Percentiles rank a stretch among this genome's conserved stretches.
Conservation (phyloP, 129 eudicot species). For the Kitagawia praeruptora region DNA sequence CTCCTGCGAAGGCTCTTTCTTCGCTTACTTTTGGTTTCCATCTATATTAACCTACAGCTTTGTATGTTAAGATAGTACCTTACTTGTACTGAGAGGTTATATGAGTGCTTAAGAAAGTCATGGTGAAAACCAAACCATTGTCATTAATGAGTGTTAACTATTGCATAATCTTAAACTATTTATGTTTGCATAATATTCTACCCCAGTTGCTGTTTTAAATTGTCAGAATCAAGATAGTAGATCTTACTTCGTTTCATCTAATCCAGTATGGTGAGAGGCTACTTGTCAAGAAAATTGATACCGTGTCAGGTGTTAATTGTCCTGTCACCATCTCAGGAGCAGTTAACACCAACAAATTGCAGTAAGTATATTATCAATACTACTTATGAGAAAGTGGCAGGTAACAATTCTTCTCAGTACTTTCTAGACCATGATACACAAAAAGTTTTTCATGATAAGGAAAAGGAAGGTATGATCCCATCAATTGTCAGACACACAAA, state of each 20-base stretch:
- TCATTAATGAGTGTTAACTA: not conserved
- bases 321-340: too few relatives aligned
- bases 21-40: not conserved
- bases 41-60: not conserved
- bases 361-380: too few relatives aligned
- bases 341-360: too few relatives aligned
- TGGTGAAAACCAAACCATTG: not conserved
- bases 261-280: too few relatives aligned
- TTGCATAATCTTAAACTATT: not conserved
- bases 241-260: not conserved
- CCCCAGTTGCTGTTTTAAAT: not conserved
- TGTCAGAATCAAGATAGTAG: not conserved
- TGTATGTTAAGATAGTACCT: not conserved
- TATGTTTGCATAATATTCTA: not conserved
- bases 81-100: not conserved
- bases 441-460: constrained; percentile 11
- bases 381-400: too few relatives aligned
- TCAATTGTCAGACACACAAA: too few relatives aligned
- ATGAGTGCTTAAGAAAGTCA: not conserved
- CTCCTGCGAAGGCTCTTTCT: not conserved
- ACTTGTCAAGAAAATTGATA: too few relatives aligned
- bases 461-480: constrained; percentile 29
- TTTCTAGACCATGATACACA: too few relatives aligned
- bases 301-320: too few relatives aligned
- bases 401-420: too few relatives aligned